A percentile compares a stretch with the other conserved stretches of the same genome.
phyloP scores from a whole-genome alignment of 2,329 filamentous ascomycete species.

The Esteya vermicola region DNA sequence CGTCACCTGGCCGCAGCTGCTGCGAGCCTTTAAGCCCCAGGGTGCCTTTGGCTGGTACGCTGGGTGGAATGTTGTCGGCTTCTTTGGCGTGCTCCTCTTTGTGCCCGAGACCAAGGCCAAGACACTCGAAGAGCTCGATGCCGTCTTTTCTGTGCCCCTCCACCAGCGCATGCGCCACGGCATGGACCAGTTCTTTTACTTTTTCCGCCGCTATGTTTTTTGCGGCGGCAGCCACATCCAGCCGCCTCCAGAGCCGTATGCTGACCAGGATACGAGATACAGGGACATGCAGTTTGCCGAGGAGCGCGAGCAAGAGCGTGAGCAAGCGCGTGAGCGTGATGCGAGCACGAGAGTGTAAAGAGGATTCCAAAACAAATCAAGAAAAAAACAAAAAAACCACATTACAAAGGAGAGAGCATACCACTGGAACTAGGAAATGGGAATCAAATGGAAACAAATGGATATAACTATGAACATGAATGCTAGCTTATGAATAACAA shows the following conservation, averaged over 20 bases:
- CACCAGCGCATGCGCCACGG: conserved; percentile 11
- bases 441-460: no score
- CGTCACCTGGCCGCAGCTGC: conserved; percentile 31
- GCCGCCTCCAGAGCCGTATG: not conserved
- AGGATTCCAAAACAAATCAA: no score
- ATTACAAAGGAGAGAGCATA: no score
- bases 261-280: not conserved
- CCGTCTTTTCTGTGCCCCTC: conserved; percentile 19
- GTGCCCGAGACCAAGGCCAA: conserved; percentile 25
- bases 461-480: no score
- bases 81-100: conserved; percentile 23
- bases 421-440: no score
- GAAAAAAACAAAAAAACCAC: not conserved
- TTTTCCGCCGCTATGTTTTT: conserved; percentile 10
- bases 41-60: conserved; percentile 36
- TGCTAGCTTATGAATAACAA: not conserved
- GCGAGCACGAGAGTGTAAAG: not conserved
- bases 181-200: conserved; percentile 9
- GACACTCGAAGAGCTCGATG: conserved; percentile 24
- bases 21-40: conserved; percentile 27
- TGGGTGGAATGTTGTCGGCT: conserved; percentile 32
- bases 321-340: no score
- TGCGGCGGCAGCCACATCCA: not conserved
- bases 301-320: not conserved
- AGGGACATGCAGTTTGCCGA: not conserved